Base-by-base conservation (phyloP, 257 asterid species). In the Rhazya stricta region DNA sequence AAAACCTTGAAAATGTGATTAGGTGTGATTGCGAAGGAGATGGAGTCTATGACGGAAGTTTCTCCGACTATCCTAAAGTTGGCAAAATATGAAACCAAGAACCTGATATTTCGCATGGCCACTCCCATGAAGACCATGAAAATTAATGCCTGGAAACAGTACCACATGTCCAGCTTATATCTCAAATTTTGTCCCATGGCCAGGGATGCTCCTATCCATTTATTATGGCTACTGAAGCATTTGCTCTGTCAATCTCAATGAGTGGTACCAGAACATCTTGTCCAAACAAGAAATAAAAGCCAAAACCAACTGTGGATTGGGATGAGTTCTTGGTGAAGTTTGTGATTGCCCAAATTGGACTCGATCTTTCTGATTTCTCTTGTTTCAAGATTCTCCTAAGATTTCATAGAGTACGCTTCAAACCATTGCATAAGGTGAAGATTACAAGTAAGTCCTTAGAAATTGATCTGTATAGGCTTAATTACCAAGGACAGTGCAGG, bases 81-180 rank as follows among this genome's bases (percentile, higher is more conserved):
- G 27, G 39, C 12, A 23, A 45, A 29, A 32, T n/a, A n/a, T 16
- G n/a, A 15, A 62, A 42, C 23, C n/a, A 15, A 32, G 36, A 25
- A 37, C 18, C 61, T 29, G 73, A 63, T 39, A 51, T 39, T 61
- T 32, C 74, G 53, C 74, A 18, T 70, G 79, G 76, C 66, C 65
- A 15, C 30, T 39, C 48, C 42, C 19, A 13, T 30, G 62, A 36
- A 65, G 66, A 54, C 75, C 23, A 67, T 25, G 69, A 63, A n/a
- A 69, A 70, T 80, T 63, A 80, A 53, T 71, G 80, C 30, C 69
- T 65, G 54, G 41, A 71, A 74, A 63, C 74, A 71, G 71, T 48
- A 50, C 37, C 79, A 75, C 80, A 79, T 79, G 77, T 13, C 32
- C 41, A 42, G 62, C 50, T 48, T 62, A 50, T 13, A 19, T 16